Evolutionary conservation across 73 alveolate species (phyloP), one percentile per base, ranked within the genome.

Genomic region (Urostyla sp.): DNA sequence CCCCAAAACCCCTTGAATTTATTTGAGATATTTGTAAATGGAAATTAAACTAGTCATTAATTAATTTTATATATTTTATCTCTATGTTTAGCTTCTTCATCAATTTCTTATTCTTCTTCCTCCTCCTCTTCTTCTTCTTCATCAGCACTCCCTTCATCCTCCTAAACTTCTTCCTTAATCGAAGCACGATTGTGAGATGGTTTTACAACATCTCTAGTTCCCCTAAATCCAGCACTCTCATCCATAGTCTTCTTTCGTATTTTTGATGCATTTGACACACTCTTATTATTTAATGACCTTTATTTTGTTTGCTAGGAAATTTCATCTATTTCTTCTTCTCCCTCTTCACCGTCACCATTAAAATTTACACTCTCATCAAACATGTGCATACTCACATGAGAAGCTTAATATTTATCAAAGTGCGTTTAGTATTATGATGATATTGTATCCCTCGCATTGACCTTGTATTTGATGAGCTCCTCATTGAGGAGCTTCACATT

Each of bases 51-150:
- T n/a, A n/a, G n/a, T n/a, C n/a, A n/a, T n/a, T n/a, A n/a, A n/a
- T 40, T 40, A 40, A 40, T 15, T 40, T 40, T 40, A 11, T 40
- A 10, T 40, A 40, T 40, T 40, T 40, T 40, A 40, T 40, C 20
- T 40, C 51, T 40, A 40, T 40, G 10, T 50, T 50, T 8, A 50
- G 21, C 73, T 26, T 32, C 55, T 23, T 59, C 76, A 3, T 59
- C 57, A 5, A 35, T 55, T 40, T 59, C 76, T 35, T n/a, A 59
- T 36, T 59, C 76, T 11, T 11, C 76, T 18, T 59, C 76, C 30
- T 59, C 76, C 3, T 59, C 76, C 27, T 55, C 76, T 3, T 59
- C 76, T 59, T 59, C 76, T 18, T 32, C 57, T 59, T 40, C 51
- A 11, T 15, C 51, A 10, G n/a, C 23, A 27, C 37, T 36, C 18